Percentiles rank a stretch among this genome's conserved stretches.
phyloP scores from a whole-genome alignment of 768 basidiomycete genomes.

The Sporobolomyces pararoseus region DNA sequence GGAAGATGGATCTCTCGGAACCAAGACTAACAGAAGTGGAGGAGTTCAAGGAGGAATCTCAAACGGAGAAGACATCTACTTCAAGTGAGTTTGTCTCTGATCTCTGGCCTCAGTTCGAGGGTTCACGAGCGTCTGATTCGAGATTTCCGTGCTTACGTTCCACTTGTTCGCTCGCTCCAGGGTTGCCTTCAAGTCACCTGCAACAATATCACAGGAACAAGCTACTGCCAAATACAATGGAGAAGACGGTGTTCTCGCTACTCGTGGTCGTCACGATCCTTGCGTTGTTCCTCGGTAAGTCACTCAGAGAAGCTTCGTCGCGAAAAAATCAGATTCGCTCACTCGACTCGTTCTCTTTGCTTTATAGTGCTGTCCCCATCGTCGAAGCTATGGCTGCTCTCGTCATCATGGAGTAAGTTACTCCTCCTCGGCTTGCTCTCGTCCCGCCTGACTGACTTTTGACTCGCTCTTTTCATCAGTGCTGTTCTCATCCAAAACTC shows the following conservation, averaged over 20 bases:
- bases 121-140: background rate
- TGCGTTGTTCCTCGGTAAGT: slow-evolving; percentile 82
- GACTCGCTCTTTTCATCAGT: slow-evolving; percentile 45
- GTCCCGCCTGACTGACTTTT: background rate
- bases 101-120: background rate
- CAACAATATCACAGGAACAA: slow-evolving; percentile 91
- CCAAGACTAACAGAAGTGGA: slow-evolving; percentile 90
- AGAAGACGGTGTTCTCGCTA: slow-evolving; percentile 76
- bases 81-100: slow-evolving; percentile 63
- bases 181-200: slow-evolving; percentile 95
- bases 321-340: background rate
- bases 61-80: slow-evolving; percentile 96
- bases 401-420: slow-evolving; percentile 76
- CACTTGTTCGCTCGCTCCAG: slow-evolving; percentile 52
- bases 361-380: slow-evolving; percentile 57
- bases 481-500: slow-evolving; percentile 83
- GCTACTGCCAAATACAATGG: slow-evolving; percentile 90
- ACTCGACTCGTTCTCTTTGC: slow-evolving; percentile 51
- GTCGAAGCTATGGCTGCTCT: slow-evolving; percentile 97
- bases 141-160: too few relatives aligned
- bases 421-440: too few relatives aligned
- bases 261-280: slow-evolving; percentile 91
- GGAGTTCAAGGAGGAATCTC: slow-evolving; percentile 97
- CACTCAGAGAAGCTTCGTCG: slow-evolving; percentile 73
- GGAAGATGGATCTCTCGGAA: slow-evolving; percentile 70